These are phyloP conservation scores for Venturia carpophila DNA, from an alignment of 2,329 filamentous ascomycete genomes.

Conservation along the genomic window DNA sequence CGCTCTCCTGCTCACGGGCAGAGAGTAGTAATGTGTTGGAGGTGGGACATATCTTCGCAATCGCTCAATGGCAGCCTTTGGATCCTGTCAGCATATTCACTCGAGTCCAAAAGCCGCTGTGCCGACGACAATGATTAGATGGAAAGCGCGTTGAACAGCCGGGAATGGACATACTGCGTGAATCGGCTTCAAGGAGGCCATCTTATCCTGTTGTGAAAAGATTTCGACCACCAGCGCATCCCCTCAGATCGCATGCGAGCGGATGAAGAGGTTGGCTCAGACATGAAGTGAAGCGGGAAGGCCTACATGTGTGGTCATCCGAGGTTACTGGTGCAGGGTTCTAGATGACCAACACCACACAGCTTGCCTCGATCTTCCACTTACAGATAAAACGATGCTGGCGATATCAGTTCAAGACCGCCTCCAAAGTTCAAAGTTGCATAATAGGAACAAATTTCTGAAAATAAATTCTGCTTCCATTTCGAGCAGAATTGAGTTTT, in stretches of 20 bases:
- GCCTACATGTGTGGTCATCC: slow-evolving; percentile 1
- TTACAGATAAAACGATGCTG: too few species aligned
- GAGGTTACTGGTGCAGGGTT: neutral
- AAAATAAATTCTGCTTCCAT: neutral
- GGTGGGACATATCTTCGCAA: slow-evolving; percentile 50
- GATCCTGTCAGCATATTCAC: neutral
- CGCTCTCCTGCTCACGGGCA: slow-evolving; percentile 59
- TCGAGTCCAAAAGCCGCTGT: neutral
- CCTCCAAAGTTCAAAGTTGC: neutral
- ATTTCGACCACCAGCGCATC: slow-evolving; percentile 3
- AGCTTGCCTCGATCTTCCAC: too few species aligned
- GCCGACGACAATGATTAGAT: neutral
- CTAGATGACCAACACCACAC: neutral
- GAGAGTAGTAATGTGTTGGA: slow-evolving; percentile 48
- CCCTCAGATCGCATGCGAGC: neutral
- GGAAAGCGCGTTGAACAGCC: neutral
- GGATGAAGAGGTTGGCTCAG: neutral
- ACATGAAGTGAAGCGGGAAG: neutral
- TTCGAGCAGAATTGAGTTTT: too few species aligned
- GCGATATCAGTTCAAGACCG: too few species aligned
- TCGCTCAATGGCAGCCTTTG: slow-evolving; percentile 43
- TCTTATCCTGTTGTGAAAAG: slow-evolving; percentile 5
- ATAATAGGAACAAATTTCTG: neutral
- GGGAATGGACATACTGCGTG: slow-evolving; percentile 16
- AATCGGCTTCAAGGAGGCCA: slow-evolving; percentile 18